Base-by-base conservation (phyloP, 176 grass and related monocot genomes). In the Leersia perrieri region DNA sequence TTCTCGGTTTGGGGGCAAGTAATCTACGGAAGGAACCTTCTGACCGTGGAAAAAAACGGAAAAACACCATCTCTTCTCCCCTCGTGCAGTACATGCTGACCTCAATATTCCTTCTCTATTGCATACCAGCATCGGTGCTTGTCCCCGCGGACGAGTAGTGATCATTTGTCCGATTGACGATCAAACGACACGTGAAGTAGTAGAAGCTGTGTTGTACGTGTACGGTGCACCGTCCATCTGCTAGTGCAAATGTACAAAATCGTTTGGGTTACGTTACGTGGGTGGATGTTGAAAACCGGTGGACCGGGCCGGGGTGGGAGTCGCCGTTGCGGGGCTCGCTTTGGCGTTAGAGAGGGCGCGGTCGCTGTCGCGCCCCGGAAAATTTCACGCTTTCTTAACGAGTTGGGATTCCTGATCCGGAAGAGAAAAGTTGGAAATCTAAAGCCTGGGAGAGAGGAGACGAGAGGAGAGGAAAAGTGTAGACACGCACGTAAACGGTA, bases 1-100 rank as follows among this genome's bases (percentile, higher is more conserved):
- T 71, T 32, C 39, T 14, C 53, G 22, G 53, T 72, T 44, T 0
- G 67, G 66, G 39, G 3, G 32, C 62, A 65, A 68, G 32, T 74
- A 74, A 65, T 65, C 33, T 66, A 83, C 14, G 33, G 42, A 1
- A 75, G 62, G 63, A 84, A 75, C 63, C 72, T 84, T 84, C 72
- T 76, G 26, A 13, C 72, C 72, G 72, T 76, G 63, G 72, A 76
- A 68, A 80, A 75, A 76, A n/a, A n/a, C n/a, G n/a, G n/a, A n/a
- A 58, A 68, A 55, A 32, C 35, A 5, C 27, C 26, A 2, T n/a
- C n/a, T n/a, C n/a, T n/a, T n/a, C n/a, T n/a, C n/a, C 25, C 58
- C 70, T 74, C 70, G 68, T 73, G 71, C 71, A 15, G 60, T 77
- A 77, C 73, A 60, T 44, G 74, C 25, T 70, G 63, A 60, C 73